Base-by-base conservation (phyloP, 192 early-diverging fungal genomes). In the Diversispora eburnea region DNA sequence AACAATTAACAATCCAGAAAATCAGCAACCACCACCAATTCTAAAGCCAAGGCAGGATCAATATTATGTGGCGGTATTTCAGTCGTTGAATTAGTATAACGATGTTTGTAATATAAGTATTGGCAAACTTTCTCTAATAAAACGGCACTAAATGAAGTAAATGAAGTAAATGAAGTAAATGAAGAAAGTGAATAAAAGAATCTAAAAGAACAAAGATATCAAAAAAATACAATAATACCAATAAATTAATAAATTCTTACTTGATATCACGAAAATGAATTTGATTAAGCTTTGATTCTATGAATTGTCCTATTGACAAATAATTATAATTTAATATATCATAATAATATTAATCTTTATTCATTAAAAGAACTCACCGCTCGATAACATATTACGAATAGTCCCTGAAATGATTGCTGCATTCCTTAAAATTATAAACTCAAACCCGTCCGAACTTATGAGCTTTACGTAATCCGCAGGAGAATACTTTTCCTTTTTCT, bases 11-110 rank as follows among this genome's bases (percentile, higher is more conserved):
- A 71, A 47, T 71, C 56, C 9, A 99, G 78, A 76, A 96, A 99
- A 78, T 99, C 95, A 0, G 96, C 92, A 19, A 93, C 94, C 93
- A 96, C 95, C 51, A 99, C 75, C 17, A 96, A 85, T 76, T 99
- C 97, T 65, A 97, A 78, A 0, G 92, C 92, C 17, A 95, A 84
- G 75, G 96, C 91, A 19, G 93, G 87, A 12, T 96, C 92, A 71
- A 99, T 94, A 19, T 81, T 78, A 78, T 98, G 98, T 75, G 94
- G 92, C 52, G 97, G 96, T 33, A 95, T 90, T 67, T 94, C 92
- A 25, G 81, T 82, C 8, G 82, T 76, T 10, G 85, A 83, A 68
- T 89, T 88, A 15, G 84, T 84, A 57, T 87, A 88, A 66, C 84
- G 78, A 77, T 90, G 85, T 75, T 96, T 97, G 83, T 95, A 97